Evolutionary conservation across 1,139 yeast species (phyloP).

Genomic region (Lodderomyces pseudojiufengensis): DNA sequence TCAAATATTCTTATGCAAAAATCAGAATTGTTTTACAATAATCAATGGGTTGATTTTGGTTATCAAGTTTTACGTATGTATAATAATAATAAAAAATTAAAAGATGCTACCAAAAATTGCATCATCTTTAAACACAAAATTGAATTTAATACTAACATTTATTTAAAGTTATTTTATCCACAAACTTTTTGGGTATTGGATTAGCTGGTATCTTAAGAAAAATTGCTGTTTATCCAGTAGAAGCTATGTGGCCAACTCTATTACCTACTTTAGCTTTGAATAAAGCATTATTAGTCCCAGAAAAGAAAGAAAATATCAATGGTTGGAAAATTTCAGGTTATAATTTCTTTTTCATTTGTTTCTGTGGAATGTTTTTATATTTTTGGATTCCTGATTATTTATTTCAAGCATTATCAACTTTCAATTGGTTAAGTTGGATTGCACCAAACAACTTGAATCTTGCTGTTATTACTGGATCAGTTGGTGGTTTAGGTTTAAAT

Average conservation of each 20-base stretch:
- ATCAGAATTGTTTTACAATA: conserved; percentile 26
- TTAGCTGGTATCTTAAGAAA: conserved; percentile 58
- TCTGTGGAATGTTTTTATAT: conserved; percentile 25
- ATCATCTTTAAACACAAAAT: too few relatives aligned
- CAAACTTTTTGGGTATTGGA: conserved; percentile 61
- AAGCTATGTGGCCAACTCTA: conserved; percentile 55
- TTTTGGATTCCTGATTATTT: conserved; percentile 36
- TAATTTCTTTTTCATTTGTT: conserved; percentile 25
- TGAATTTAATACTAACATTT: too few relatives aligned
- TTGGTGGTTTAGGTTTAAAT: conserved; percentile 54
- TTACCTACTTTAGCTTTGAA: conserved; percentile 55
- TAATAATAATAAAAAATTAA: too few relatives aligned
- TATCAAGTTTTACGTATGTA: conserved; percentile 47
- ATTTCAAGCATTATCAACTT: conserved; percentile 30
- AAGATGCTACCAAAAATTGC: too few relatives aligned
- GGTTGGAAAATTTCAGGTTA: conserved; percentile 37
- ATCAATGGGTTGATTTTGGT: conserved; percentile 41
- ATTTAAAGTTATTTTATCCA: conserved; percentile 48
- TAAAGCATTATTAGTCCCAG: conserved; percentile 45
- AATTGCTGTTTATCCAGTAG: conserved; percentile 53
- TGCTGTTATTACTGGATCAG: conserved; percentile 54
- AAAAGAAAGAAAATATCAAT: conserved; percentile 35
- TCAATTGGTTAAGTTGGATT: conserved; percentile 41
- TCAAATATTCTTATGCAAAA: conserved; percentile 19
- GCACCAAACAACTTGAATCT: conserved; percentile 30